Evolutionary conservation across 2,329 filamentous ascomycete species (phyloP).

Genomic region (Pseudogymnoascus sp.): DNA sequence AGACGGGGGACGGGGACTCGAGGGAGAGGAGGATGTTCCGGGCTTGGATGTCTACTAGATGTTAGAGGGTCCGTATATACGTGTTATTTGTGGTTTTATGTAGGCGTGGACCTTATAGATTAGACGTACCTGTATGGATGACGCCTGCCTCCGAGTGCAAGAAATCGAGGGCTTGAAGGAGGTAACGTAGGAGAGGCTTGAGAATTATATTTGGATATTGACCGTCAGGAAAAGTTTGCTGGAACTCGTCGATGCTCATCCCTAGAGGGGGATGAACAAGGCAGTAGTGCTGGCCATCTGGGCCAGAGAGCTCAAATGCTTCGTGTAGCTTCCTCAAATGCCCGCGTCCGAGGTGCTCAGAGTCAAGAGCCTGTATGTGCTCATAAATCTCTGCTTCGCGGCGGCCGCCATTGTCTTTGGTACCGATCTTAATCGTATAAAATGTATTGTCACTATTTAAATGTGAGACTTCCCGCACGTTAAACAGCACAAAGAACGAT

Average conservation of each 20-base stretch:
- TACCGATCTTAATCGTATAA: neutral
- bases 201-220: slow-evolving; percentile 14
- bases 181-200: slow-evolving; percentile 12
- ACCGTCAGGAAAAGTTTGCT: slow-evolving; percentile 7
- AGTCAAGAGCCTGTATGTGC: slow-evolving; percentile 20
- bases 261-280: slow-evolving; percentile 19
- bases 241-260: slow-evolving; percentile 14
- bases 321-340: slow-evolving; percentile 28
- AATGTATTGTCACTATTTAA: neutral
- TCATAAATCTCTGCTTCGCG: slow-evolving; percentile 26
- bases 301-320: slow-evolving; percentile 25
- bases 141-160: slow-evolving; percentile 21
- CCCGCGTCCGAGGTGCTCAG: slow-evolving; percentile 25
- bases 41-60: slow-evolving; percentile 24
- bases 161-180: slow-evolving; percentile 20
- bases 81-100: neutral
- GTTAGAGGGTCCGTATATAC: neutral
- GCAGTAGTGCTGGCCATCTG: slow-evolving; percentile 11
- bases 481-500: neutral
- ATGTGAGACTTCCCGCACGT: neutral
- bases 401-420: neutral
- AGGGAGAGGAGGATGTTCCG: slow-evolving; percentile 27
- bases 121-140: slow-evolving; percentile 20
- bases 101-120: neutral
- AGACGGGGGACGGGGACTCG: slow-evolving; percentile 24